Conservation (phyloP, 768 basidiomycete species). For the Sistotremastrum suecicum region DNA sequence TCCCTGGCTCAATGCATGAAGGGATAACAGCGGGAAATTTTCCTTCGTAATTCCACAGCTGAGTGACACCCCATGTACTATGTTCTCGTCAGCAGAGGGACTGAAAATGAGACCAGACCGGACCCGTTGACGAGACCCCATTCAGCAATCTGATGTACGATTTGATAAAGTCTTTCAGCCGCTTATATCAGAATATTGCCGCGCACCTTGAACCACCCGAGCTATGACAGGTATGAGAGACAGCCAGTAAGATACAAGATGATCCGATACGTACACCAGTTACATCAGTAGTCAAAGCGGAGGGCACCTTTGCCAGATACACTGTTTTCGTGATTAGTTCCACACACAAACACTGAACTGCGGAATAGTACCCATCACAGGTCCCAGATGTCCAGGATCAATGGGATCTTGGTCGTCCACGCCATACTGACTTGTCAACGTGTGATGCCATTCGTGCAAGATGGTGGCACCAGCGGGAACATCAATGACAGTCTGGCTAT, state of each 20-base stretch:
- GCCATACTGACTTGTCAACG: slow-evolving; percentile 6
- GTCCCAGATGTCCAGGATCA: slow-evolving; percentile 14
- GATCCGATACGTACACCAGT: slow-evolving; percentile 6
- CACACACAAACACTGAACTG: not conserved
- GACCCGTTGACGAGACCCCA: too few species aligned
- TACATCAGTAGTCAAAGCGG: slow-evolving; percentile 10
- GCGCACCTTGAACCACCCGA: slow-evolving; percentile 17
- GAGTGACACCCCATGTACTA: slow-evolving; percentile 21
- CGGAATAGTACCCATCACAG: slow-evolving; percentile 3
- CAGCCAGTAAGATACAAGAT: too few species aligned
- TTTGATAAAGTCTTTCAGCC: slow-evolving; percentile 17
- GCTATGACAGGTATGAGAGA: not conserved
- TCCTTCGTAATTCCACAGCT: slow-evolving; percentile 23
- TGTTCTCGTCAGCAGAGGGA: not conserved
- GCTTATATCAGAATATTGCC: slow-evolving; percentile 15
- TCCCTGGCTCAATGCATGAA: slow-evolving; percentile 12
- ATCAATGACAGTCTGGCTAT: slow-evolving; percentile 12
- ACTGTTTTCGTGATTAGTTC: not conserved
- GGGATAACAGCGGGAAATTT: slow-evolving; percentile 15
- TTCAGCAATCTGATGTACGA: too few species aligned
- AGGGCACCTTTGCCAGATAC: slow-evolving; percentile 9
- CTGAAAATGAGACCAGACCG: too few species aligned
- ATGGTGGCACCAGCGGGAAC: slow-evolving; percentile 14
- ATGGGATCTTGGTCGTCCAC: slow-evolving; percentile 12
- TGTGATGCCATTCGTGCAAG: slow-evolving; percentile 13